Percentiles rank a stretch among this genome's conserved stretches.
Evolutionary conservation across 495 filamentous ascomycete species (phyloP).

Genomic region (Aspergillus funiculosus): DNA sequence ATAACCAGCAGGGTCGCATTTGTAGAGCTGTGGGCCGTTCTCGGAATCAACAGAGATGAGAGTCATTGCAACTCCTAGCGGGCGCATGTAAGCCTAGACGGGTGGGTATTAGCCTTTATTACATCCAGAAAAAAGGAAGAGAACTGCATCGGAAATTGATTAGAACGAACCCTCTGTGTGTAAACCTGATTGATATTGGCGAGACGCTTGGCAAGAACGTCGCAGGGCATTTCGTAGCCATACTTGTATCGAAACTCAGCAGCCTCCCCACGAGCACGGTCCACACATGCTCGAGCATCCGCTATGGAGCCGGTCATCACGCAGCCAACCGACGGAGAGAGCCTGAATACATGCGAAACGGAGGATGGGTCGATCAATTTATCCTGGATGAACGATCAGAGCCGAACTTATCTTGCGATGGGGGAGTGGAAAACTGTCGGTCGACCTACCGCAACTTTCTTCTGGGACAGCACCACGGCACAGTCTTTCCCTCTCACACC

Average conservation of each 20-base stretch:
- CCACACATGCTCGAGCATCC: conserved; percentile 86
- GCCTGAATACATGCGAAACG: conserved; percentile 93
- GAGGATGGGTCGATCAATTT: conserved; percentile 97
- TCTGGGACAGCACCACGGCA: conserved; percentile 94
- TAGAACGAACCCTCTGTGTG: conserved; percentile 75
- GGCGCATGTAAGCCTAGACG: conserved; percentile 90
- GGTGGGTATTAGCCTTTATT: not conserved
- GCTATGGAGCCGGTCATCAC: conserved; percentile 99
- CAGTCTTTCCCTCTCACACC: conserved; percentile 94
- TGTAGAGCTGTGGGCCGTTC: conserved; percentile 93
- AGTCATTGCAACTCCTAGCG: conserved; percentile 89
- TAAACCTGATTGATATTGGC: conserved; percentile 99
- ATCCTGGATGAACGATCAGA: conserved; percentile 54
- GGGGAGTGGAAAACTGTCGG: not conserved
- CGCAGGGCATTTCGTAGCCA: conserved; percentile 99
- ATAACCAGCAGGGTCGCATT: conserved; percentile 96
- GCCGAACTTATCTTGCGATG: not conserved
- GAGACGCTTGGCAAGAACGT: conserved; percentile 90
- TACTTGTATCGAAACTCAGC: conserved; percentile 98
- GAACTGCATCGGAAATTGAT: not conserved
- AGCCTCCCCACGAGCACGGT: conserved; percentile 88
- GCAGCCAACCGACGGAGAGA: conserved; percentile 93
- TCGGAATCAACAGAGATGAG: conserved; percentile 91
- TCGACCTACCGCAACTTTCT: conserved; percentile 89
- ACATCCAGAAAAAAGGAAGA: not conserved